A percentile compares a stretch with the other conserved stretches of the same genome.
Conservation (phyloP, 2,329 filamentous ascomycete genomes). For the Phyllosticta capitalensis region DNA sequence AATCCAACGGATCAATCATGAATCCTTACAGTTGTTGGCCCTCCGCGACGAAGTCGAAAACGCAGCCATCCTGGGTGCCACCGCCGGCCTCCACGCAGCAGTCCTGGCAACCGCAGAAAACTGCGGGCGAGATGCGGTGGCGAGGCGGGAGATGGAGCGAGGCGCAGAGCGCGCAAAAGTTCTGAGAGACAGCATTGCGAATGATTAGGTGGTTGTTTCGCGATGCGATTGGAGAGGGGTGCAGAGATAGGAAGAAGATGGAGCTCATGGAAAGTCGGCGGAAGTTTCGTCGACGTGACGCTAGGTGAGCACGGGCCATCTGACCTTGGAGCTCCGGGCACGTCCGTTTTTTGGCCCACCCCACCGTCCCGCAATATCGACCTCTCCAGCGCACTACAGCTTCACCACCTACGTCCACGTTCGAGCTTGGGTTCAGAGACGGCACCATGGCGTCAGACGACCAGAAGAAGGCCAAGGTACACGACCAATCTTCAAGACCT, state of each 20-base stretch:
- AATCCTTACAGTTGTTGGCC: constrained; percentile 21
- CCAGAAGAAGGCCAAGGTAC: constrained; percentile 12
- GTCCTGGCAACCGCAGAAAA: constrained; percentile 23
- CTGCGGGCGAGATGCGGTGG: constrained; percentile 26
- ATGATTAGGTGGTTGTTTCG: constrained; percentile 10
- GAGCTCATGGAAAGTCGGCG: background rate
- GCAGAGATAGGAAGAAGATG: background rate
- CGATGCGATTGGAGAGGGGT: background rate
- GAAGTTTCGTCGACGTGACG: constrained; percentile 8
- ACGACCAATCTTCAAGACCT: background rate
- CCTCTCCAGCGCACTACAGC: background rate
- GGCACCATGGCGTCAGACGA: constrained; percentile 10
- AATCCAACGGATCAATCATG: background rate
- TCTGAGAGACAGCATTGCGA: constrained; percentile 37
- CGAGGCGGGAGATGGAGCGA: constrained; percentile 32
- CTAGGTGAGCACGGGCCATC: background rate
- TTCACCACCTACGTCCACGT: background rate
- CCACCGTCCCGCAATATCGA: background rate
- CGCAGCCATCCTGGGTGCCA: constrained; percentile 25
- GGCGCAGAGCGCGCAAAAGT: constrained; percentile 37
- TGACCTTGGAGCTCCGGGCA: background rate
- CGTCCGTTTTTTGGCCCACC: background rate
- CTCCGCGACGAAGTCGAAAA: constrained; percentile 35
- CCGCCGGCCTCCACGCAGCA: constrained; percentile 24
- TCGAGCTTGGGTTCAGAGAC: background rate